These are phyloP conservation scores for Ogataea henricii DNA, from an alignment of 805 yeast species.

Conservation along the genomic window DNA sequence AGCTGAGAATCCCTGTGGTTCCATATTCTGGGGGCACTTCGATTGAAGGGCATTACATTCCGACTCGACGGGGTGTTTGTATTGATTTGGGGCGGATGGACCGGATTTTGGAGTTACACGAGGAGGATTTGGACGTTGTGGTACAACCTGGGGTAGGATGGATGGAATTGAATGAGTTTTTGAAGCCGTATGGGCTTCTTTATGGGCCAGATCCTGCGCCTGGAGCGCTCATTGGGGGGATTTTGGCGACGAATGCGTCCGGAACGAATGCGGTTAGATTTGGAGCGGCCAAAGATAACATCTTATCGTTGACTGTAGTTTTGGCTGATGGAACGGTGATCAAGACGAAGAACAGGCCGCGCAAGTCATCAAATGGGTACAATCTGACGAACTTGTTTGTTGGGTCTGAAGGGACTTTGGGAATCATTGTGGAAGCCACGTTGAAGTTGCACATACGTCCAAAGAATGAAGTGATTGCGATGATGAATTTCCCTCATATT, in stretches of 20 bases:
- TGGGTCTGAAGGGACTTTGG: conserved; percentile 81
- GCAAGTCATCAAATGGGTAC: conserved; percentile 79
- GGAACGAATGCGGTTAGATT: conserved; percentile 78
- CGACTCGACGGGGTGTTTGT: conserved; percentile 64
- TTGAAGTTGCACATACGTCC: conserved; percentile 69
- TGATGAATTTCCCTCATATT: conserved; percentile 67
- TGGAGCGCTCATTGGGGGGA: conserved; percentile 78
- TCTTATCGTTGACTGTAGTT: conserved; percentile 68
- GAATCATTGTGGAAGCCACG: conserved; percentile 77
- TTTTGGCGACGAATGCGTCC: conserved; percentile 73
- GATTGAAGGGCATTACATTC: conserved; percentile 74
- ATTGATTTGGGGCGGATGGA: conserved; percentile 66
- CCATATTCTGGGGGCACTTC: conserved; percentile 80
- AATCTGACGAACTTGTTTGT: conserved; percentile 73
- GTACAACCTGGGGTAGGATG: conserved; percentile 85
- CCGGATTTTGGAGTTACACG: conserved; percentile 55
- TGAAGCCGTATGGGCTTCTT: conserved; percentile 52
- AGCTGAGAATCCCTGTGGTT: conserved; percentile 63
- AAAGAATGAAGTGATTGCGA: conserved; percentile 62
- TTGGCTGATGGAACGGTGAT: conserved; percentile 78
- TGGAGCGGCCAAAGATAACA: conserved; percentile 79
- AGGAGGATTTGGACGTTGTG: conserved; percentile 65
- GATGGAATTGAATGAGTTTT: conserved; percentile 62
- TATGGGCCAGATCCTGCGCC: conserved; percentile 82
- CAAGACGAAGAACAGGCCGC: conserved; percentile 72